Evolutionary conservation across 768 basidiomycete species (phyloP), one percentile per base, ranked within the genome.

Genomic region (Omphalotus guepiniiformis): DNA sequence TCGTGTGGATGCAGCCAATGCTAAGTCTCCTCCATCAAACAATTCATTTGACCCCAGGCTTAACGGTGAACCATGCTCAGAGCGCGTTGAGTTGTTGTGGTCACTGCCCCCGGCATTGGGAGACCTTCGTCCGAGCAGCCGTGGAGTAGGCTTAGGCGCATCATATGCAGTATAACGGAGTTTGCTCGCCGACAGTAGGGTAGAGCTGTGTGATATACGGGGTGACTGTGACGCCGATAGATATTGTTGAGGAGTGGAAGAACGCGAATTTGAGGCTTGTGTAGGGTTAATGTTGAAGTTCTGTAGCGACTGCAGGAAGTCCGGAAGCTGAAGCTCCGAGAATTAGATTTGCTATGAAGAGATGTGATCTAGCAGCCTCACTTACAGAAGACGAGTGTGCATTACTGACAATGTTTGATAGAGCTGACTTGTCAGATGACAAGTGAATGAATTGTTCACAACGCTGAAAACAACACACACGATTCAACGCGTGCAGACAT

Each of bases 91-190:
- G 19, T 41, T 29, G 39, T 50, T 37, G 27, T 48, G 38, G 21
- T 32, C 37, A 23, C 39, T 30, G 35, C 48, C 32, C 12, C 27
- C 54, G 54, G 35, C 56, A 47, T 66, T 68, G 25, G 66, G 51
- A 16, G 58, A 53, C 16, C 62, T 58, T 38, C 71, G 64, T 39
- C 62, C 61, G 16, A 66, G 66, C 12, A 79, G 63, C 30, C 77
- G 72, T n/a, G 71, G 67, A 9, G 71, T 63, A 13, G 72, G 69
- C 47, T 69, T 73, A 19, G 87, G 86, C 1, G 79, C 57, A 19
- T 80, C 85, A 58, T 89, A 89, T 25, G 86, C 82, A 12, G 75
- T 68, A 55, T 90, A 90, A 55, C 83, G 76, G 42, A 90, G 67
- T 58, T 79, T 78, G 52, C 64, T 72, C 12, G 67, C 52, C n/a